Percentiles rank a stretch among this genome's conserved stretches.
Evolutionary conservation across 805 yeast species (phyloP).

Genomic region (Debaryomyces hansenii): DNA sequence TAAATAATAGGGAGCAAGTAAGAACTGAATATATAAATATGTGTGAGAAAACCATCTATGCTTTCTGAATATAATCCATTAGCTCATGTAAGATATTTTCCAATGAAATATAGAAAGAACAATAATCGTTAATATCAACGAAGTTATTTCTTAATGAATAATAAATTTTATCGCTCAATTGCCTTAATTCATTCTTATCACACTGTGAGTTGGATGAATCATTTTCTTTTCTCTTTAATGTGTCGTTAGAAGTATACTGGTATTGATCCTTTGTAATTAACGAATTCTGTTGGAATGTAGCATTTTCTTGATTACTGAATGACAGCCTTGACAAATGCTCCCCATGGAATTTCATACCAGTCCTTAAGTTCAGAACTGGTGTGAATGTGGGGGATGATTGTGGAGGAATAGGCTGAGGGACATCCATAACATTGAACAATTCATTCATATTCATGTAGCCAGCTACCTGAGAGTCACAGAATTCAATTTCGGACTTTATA

Average conservation of each 20-base stretch:
- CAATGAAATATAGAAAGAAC: conserved; percentile 42
- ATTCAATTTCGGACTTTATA: conserved; percentile 24
- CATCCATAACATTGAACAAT: conserved; percentile 42
- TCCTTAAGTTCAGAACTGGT: neutral
- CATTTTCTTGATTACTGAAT: neutral
- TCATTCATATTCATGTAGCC: conserved; percentile 41
- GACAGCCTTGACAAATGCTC: neutral
- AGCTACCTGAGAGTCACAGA: conserved; percentile 41
- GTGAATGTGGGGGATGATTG: conserved; percentile 1
- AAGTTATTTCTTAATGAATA: conserved; percentile 43
- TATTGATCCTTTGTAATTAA: conserved; percentile 1
- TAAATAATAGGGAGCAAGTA: neutral
- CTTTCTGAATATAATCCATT: conserved; percentile 33
- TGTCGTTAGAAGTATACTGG: neutral
- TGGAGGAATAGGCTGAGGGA: conserved; percentile 35
- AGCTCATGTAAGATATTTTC: conserved; percentile 41
- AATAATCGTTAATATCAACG: conserved; percentile 45
- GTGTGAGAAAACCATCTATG: neutral
- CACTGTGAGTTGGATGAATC: neutral
- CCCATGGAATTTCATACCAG: neutral
- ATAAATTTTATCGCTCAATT: conserved; percentile 37
- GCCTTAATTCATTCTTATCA: conserved; percentile 27
- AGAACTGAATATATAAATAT: neutral
- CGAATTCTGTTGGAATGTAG: neutral
- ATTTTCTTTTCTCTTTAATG: neutral